Conservation (phyloP, 2,329 filamentous ascomycete species). For the Ampelomyces quisqualis region DNA sequence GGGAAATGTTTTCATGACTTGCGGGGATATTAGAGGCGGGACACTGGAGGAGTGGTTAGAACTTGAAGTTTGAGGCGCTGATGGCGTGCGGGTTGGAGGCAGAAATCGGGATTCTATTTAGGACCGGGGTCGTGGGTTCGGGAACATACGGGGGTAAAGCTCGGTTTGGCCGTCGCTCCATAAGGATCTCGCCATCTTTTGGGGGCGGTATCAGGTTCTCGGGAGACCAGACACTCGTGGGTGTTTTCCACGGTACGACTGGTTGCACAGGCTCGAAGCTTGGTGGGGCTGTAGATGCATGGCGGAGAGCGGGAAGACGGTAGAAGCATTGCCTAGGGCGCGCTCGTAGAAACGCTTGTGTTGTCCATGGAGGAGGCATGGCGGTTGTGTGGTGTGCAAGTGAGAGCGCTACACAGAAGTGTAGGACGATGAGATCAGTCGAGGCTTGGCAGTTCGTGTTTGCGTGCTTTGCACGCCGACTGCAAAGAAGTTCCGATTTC, state of each 20-base stretch:
- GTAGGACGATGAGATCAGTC: slow-evolving; percentile 20
- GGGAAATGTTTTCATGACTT: slow-evolving; percentile 64
- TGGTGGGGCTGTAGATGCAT: slow-evolving; percentile 24
- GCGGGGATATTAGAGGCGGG: slow-evolving; percentile 36
- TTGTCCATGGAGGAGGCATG: slow-evolving; percentile 34
- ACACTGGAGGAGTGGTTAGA: slow-evolving; percentile 20
- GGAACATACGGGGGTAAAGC: slow-evolving; percentile 38
- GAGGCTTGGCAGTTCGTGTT: slow-evolving; percentile 20
- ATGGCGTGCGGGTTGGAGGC: too few relatives aligned
- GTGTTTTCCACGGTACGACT: slow-evolving; percentile 42
- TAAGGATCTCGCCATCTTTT: slow-evolving; percentile 38
- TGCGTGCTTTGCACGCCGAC: slow-evolving; percentile 24
- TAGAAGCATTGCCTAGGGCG: slow-evolving; percentile 31
- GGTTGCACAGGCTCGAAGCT: slow-evolving; percentile 20
- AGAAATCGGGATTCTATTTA: too few relatives aligned
- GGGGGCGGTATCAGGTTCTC: slow-evolving; percentile 40
- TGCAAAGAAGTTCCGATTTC: slow-evolving; percentile 6
- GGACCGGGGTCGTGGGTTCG: background rate
- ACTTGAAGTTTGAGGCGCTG: background rate
- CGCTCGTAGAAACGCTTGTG: slow-evolving; percentile 23
- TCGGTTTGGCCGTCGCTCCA: slow-evolving; percentile 38
- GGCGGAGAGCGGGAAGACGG: slow-evolving; percentile 20
- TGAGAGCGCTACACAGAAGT: slow-evolving; percentile 4
- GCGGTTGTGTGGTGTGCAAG: slow-evolving; percentile 11
- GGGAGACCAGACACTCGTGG: slow-evolving; percentile 43